A percentile compares a stretch with the other conserved stretches of the same genome.
Evolutionary conservation across 208 protist species (phyloP).

Genomic region (Wallacemonas sp.): DNA sequence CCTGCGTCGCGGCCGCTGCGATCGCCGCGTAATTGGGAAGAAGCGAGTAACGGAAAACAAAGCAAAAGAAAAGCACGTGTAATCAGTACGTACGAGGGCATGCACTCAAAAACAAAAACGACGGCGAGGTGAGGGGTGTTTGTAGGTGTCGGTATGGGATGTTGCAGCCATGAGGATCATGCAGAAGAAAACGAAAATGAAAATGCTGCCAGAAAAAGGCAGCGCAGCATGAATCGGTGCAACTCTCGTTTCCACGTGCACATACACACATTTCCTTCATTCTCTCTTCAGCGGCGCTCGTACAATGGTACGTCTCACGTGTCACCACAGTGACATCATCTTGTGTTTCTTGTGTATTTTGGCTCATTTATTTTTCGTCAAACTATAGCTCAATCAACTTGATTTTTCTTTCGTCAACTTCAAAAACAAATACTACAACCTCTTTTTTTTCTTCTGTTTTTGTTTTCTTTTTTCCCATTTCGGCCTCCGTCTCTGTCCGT

Average conservation of each 20-base stretch:
- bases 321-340: too few relatives aligned
- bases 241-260: too few relatives aligned
- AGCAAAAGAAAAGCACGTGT: neutral
- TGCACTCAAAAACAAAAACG: neutral
- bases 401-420: slow-evolving; percentile 19
- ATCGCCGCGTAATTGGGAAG: slow-evolving; percentile 6
- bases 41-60: slow-evolving; percentile 8
- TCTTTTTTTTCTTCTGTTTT: slow-evolving; percentile 3
- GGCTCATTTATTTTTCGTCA: slow-evolving; percentile 13
- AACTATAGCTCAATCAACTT: slow-evolving; percentile 12
- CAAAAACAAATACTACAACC: slow-evolving; percentile 8
- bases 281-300: too few relatives aligned
- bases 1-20: slow-evolving; percentile 29
- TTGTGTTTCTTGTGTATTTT: slow-evolving; percentile 10
- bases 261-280: too few relatives aligned
- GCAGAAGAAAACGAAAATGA: too few relatives aligned
- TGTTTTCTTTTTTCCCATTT: neutral
- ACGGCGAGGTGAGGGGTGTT: too few relatives aligned
- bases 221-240: too few relatives aligned
- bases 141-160: too few relatives aligned
- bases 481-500: neutral
- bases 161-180: too few relatives aligned
- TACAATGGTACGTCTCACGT: too few relatives aligned
- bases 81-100: too few relatives aligned
- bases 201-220: too few relatives aligned